A percentile compares a stretch with the other conserved stretches of the same genome.
Evolutionary conservation across 257 asterid species (phyloP).

Genomic region (Capsicum chinense): DNA sequence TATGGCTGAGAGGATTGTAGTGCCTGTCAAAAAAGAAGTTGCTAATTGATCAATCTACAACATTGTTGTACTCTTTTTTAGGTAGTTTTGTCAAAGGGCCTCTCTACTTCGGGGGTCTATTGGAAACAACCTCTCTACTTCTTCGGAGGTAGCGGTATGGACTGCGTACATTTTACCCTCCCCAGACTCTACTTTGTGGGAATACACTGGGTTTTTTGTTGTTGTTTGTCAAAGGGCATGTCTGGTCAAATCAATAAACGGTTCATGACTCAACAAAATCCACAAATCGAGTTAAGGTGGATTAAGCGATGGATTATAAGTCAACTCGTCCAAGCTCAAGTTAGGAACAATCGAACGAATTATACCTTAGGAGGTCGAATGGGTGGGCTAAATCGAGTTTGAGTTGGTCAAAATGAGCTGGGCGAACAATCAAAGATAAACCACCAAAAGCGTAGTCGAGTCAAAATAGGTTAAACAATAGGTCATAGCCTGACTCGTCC

Average conservation of each 20-base stretch:
- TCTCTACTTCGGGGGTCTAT: too few species aligned
- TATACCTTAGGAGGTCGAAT: neutral
- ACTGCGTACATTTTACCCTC: too few species aligned
- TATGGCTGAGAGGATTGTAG: constrained; percentile 32
- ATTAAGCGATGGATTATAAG: neutral
- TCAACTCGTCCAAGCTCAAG: neutral
- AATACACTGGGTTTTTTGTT: too few species aligned
- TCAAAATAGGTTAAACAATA: neutral
- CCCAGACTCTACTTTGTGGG: too few species aligned
- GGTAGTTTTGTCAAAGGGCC: neutral
- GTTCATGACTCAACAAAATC: neutral
- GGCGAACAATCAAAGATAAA: neutral
- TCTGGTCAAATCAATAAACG: neutral
- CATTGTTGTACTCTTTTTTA: neutral
- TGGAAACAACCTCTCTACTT: too few species aligned
- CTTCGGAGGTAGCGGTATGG: too few species aligned
- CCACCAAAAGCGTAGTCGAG: neutral
- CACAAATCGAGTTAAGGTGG: neutral
- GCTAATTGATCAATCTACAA: neutral
- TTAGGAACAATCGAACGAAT: neutral
- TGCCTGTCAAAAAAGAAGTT: neutral
- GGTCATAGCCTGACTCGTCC: neutral
- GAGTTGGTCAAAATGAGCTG: neutral
- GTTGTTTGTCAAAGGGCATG: neutral
- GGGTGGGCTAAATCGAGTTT: neutral